Conservation (phyloP, 495 filamentous ascomycete genomes). For the Lentithecium fluviatile region DNA sequence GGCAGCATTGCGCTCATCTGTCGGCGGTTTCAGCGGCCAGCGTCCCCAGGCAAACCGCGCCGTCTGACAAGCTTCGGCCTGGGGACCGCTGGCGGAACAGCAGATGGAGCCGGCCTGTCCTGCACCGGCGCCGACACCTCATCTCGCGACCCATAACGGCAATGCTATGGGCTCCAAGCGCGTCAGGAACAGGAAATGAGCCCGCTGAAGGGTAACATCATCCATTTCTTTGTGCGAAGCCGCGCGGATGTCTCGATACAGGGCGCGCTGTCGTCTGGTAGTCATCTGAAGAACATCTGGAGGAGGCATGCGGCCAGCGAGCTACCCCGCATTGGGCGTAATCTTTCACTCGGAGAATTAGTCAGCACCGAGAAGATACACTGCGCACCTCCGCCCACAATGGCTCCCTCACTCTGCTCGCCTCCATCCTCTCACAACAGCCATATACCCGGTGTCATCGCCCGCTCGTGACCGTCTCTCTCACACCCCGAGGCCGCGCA, state of each 20-base stretch:
- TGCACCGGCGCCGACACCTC: background rate
- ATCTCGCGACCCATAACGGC: constrained; percentile 1
- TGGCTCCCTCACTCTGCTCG: background rate
- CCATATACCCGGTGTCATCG: constrained; percentile 25
- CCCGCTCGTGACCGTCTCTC: constrained; percentile 22
- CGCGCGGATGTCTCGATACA: too few relatives aligned
- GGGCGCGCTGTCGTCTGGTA: too few relatives aligned
- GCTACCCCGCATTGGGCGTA: constrained; percentile 12
- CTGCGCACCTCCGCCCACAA: background rate
- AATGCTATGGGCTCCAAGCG: constrained; percentile 19
- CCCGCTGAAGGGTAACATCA: background rate
- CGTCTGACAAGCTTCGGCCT: too few relatives aligned
- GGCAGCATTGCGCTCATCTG: background rate
- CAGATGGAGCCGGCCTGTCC: constrained; percentile 3
- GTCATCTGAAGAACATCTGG: too few relatives aligned
- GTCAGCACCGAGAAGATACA: constrained; percentile 1
- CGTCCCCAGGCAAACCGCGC: too few relatives aligned
- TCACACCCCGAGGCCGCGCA: background rate
- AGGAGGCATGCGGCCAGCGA: too few relatives aligned
- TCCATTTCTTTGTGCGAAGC: background rate
- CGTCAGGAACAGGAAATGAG: constrained; percentile 21
- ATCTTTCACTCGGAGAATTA: background rate
- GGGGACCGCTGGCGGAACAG: background rate
- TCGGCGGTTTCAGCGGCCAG: too few relatives aligned
- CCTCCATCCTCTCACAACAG: constrained; percentile 18